phyloP scores from a whole-genome alignment of 2,329 filamentous ascomycete genomes.

The Geosmithia morbida region DNA sequence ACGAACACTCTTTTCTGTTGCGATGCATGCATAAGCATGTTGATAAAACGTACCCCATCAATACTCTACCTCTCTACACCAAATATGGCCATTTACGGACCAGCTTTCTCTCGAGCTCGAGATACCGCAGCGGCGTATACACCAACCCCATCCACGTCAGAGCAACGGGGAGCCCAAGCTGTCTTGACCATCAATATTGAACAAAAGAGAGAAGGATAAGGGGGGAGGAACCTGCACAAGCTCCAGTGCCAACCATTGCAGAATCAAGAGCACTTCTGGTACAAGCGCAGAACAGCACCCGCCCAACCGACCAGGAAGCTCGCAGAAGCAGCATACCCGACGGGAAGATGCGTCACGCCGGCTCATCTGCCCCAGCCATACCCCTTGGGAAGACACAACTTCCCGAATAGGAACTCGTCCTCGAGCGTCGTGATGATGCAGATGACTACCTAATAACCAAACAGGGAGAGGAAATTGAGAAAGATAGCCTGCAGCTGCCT shows the following conservation, averaged over 20 bases:
- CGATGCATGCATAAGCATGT: too few species aligned
- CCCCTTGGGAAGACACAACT: not conserved
- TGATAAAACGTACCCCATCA: too few species aligned
- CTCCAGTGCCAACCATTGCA: not conserved
- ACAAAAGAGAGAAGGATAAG: too few species aligned
- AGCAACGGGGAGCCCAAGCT: too few species aligned
- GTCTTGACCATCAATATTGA: too few species aligned
- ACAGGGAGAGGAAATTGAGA: not conserved
- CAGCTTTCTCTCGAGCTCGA: too few species aligned
- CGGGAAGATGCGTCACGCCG: not conserved
- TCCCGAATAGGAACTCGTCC: not conserved
- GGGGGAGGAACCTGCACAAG: not conserved
- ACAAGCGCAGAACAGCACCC: not conserved
- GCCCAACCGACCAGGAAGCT: not conserved
- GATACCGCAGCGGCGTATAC: too few species aligned
- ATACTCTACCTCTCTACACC: too few species aligned
- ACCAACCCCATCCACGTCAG: too few species aligned
- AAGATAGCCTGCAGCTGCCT: not conserved
- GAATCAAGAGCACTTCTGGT: not conserved
- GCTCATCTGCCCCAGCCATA: not conserved
- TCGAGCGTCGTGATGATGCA: not conserved
- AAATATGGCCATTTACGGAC: too few species aligned
- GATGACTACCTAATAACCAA: not conserved
- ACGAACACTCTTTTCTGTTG: too few species aligned
- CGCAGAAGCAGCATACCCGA: not conserved